These are phyloP conservation scores for Stephanocyclus meneghinianus DNA, from an alignment of 352 stramenopile species.

Conservation along the genomic window DNA sequence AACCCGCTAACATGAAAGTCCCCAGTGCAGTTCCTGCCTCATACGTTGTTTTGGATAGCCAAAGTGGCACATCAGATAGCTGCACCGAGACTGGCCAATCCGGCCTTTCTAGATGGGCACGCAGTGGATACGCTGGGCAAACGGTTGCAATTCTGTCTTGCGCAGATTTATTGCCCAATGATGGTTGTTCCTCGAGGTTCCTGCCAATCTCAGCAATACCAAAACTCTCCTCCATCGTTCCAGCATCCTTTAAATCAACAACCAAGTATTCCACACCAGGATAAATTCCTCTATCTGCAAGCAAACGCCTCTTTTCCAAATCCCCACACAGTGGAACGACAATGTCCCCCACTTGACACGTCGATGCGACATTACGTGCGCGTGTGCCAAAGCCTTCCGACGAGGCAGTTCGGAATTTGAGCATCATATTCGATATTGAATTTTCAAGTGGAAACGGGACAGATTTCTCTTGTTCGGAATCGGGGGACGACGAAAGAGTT, in stretches of 20 bases:
- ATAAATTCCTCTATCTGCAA: slow-evolving; percentile 57
- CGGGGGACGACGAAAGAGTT: not conserved
- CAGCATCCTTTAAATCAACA: slow-evolving; percentile 22
- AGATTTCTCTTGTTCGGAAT: not conserved
- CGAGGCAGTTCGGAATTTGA: slow-evolving; percentile 29
- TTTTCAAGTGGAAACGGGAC: not conserved
- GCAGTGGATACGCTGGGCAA: slow-evolving; percentile 53
- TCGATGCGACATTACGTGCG: slow-evolving; percentile 51
- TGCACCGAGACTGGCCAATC: slow-evolving; percentile 59
- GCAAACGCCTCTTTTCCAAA: slow-evolving; percentile 46
- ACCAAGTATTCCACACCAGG: slow-evolving; percentile 62
- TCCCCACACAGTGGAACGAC: slow-evolving; percentile 57
- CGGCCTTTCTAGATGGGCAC: slow-evolving; percentile 56
- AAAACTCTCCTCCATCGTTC: not conserved
- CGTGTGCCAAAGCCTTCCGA: slow-evolving; percentile 56
- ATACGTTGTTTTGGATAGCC: slow-evolving; percentile 57
- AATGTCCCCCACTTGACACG: slow-evolving; percentile 42
- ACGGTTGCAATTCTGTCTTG: slow-evolving; percentile 37
- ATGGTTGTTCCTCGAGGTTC: not conserved
- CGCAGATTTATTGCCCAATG: not conserved
- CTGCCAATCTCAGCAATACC: not conserved
- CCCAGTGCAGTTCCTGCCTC: slow-evolving; percentile 57
- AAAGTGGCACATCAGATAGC: slow-evolving; percentile 54
- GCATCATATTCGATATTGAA: not conserved
- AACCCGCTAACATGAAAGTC: slow-evolving; percentile 36